Conservation (phyloP, 352 stramenopile species). For the Phytophthora brassicae region DNA sequence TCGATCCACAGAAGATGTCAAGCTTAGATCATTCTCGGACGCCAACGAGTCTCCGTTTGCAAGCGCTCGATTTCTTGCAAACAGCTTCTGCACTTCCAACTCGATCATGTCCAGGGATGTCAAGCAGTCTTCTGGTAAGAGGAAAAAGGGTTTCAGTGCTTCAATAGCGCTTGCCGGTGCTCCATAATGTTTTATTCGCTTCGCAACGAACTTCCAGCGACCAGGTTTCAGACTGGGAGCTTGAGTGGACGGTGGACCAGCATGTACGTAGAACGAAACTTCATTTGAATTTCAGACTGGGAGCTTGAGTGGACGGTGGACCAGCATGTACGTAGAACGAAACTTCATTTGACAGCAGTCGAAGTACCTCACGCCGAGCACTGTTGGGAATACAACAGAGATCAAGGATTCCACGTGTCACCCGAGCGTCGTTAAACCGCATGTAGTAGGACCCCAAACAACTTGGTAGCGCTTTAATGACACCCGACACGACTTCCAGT, state of each 20-base stretch:
- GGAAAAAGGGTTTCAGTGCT: constrained; percentile 72
- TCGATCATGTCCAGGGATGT: constrained; percentile 71
- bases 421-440: constrained; percentile 73
- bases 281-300: constrained; percentile 78
- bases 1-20: constrained; percentile 24
- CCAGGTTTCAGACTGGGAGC: constrained; percentile 62
- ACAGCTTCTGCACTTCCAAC: constrained; percentile 62
- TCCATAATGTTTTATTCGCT: constrained; percentile 68
- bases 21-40: constrained; percentile 12
- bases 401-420: constrained; percentile 73
- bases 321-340: constrained; percentile 66
- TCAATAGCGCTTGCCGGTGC: constrained; percentile 53
- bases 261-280: constrained; percentile 65
- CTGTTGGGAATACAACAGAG: constrained; percentile 54
- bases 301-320: constrained; percentile 53
- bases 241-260: constrained; percentile 56
- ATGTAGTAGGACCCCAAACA: constrained; percentile 79
- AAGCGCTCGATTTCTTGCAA: constrained; percentile 42
- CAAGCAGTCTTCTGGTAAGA: constrained; percentile 62
- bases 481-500: constrained; percentile 74
- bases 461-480: constrained; percentile 60
- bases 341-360: constrained; percentile 76
- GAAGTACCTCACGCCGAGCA: constrained; percentile 69
- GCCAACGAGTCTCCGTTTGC: constrained; percentile 22
- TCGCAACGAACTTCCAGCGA: constrained; percentile 74